Percentiles rank a stretch among this genome's conserved stretches.
Conservation (phyloP, 345 rosid species). For the Arabidopsis arenosa region DNA sequence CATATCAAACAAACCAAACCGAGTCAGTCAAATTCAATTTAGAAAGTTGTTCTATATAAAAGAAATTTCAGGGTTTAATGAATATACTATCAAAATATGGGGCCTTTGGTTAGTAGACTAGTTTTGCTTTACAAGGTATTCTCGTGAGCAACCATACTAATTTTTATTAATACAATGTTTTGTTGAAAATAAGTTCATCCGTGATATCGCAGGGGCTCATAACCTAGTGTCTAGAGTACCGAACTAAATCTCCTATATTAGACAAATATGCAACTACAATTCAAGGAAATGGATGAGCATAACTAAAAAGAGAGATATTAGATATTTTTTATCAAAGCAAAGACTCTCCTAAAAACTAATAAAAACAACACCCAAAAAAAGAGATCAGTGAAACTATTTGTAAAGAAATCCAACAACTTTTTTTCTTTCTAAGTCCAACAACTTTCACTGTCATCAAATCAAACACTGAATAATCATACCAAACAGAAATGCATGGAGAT, state of each 20-base stretch:
- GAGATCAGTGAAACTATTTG: not conserved
- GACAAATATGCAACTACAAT: not conserved
- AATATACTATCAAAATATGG: too few relatives aligned
- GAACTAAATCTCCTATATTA: not conserved
- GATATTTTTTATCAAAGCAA: not conserved
- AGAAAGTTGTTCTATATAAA: too few relatives aligned
- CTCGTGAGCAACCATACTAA: too few relatives aligned
- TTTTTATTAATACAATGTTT: too few relatives aligned
- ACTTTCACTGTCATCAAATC: not conserved
- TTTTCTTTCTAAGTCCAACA: not conserved
- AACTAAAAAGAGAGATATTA: not conserved
- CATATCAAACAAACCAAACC: slow-evolving; percentile 16
- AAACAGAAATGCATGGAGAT: not conserved
- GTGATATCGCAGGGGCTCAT: too few relatives aligned
- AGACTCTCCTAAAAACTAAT: not conserved
- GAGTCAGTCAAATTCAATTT: not conserved
- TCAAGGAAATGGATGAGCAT: not conserved
- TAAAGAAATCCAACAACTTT: not conserved
- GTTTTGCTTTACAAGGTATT: too few relatives aligned
- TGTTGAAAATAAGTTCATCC: too few relatives aligned
- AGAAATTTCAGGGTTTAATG: too few relatives aligned
- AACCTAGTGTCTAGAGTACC: too few relatives aligned
- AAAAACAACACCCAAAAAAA: not conserved
- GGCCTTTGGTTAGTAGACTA: too few relatives aligned
- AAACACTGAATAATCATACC: not conserved